These are phyloP conservation scores for Cryptococcus wingfieldii DNA, from an alignment of 1,284 basidiomycete genomes.

Conservation along the genomic window DNA sequence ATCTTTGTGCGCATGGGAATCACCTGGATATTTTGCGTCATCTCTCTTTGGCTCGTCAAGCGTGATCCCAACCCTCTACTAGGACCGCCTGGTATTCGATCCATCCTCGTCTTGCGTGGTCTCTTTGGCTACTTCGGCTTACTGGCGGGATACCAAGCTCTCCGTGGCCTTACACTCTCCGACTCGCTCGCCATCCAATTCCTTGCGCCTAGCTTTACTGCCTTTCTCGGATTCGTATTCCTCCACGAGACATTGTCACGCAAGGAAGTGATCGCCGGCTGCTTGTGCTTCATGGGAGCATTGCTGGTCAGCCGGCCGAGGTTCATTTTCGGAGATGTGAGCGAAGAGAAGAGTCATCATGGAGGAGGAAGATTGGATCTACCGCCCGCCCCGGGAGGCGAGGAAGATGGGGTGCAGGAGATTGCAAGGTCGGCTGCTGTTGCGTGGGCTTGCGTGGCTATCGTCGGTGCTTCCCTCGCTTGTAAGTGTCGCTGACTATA, in stretches of 20 bases:
- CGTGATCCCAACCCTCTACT: constrained; percentile 61
- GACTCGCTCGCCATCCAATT: constrained; percentile 74
- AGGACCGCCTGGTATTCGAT: constrained; percentile 64
- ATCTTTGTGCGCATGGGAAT: constrained; percentile 47
- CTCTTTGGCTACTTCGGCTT: constrained; percentile 55
- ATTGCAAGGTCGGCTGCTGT: constrained; percentile 10
- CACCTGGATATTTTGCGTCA: constrained; percentile 52
- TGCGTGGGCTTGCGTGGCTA: constrained; percentile 37
- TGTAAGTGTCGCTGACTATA: constrained; percentile 30
- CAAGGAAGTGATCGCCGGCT: constrained; percentile 62
- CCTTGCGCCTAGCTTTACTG: constrained; percentile 65
- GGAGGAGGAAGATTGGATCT: constrained; percentile 18
- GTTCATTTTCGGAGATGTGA: constrained; percentile 53
- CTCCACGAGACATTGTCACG: constrained; percentile 62
- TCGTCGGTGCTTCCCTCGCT: constrained; percentile 35
- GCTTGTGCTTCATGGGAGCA: constrained; percentile 60
- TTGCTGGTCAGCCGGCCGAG: constrained; percentile 63
- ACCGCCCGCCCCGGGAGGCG: constrained; percentile 12
- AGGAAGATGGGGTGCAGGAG: constrained; percentile 14
- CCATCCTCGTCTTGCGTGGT: constrained; percentile 59
- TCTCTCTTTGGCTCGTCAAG: constrained; percentile 52
- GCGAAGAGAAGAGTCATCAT: constrained; percentile 12
- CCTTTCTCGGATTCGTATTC: constrained; percentile 63
- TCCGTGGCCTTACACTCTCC: constrained; percentile 65
- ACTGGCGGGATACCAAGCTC: constrained; percentile 58